Percentiles rank a stretch among this genome's conserved stretches.
Conservation (phyloP, 2,329 filamentous ascomycete species). For the Madurella fahalii region DNA sequence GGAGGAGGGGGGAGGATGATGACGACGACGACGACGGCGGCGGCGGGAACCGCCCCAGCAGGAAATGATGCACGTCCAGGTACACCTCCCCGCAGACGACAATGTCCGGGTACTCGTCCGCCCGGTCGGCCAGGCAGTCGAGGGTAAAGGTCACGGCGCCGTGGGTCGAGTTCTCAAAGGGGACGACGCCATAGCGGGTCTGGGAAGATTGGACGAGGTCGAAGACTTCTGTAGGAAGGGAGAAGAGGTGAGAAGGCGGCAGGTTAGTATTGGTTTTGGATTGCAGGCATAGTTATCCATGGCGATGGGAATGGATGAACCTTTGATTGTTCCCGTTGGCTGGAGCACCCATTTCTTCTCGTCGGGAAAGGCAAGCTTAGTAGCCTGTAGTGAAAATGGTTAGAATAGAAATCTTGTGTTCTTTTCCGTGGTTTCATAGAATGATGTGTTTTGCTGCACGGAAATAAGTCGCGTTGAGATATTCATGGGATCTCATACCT, state of each 20-base stretch:
- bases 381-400: slow-evolving; percentile 25
- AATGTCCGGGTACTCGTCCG: slow-evolving; percentile 60
- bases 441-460: too few relatives aligned
- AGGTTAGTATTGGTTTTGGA: slow-evolving; percentile 1
- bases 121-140: slow-evolving; percentile 78
- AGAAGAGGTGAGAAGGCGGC: not conserved
- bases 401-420: not conserved
- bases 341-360: slow-evolving; percentile 43
- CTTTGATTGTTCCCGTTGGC: slow-evolving; percentile 50
- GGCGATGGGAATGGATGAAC: slow-evolving; percentile 23
- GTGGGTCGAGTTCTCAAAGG: slow-evolving; percentile 95
- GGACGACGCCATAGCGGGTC: slow-evolving; percentile 73
- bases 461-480: not conserved
- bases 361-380: slow-evolving; percentile 42
- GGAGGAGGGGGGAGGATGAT: slow-evolving; percentile 4
- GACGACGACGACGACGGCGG: slow-evolving; percentile 44
- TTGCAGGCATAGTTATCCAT: too few relatives aligned
- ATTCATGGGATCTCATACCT: slow-evolving; percentile 16
- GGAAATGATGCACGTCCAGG: slow-evolving; percentile 81
- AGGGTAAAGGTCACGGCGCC: slow-evolving; percentile 87
- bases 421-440: too few relatives aligned
- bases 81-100: slow-evolving; percentile 80
- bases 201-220: slow-evolving; percentile 64
- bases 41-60: slow-evolving; percentile 54
- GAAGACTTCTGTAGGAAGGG: slow-evolving; percentile 63